Evolutionary conservation across 352 stramenopile genomes (phyloP).

Genomic region (Pythium grandisporangium): DNA sequence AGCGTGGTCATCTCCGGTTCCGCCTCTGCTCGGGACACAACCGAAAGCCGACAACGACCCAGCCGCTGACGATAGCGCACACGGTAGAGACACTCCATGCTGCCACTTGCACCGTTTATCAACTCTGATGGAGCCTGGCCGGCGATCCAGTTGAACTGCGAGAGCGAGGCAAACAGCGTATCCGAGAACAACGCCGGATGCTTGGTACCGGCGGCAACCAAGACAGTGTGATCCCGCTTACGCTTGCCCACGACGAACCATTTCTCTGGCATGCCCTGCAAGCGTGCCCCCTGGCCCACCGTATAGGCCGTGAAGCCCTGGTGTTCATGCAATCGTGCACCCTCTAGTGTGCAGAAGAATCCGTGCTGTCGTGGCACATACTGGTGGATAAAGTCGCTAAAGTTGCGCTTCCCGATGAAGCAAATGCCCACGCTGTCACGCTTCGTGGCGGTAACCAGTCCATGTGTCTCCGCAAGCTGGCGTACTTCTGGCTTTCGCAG

Average conservation of each 20-base stretch:
- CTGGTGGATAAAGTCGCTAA: conserved; percentile 89
- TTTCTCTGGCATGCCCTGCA: conserved; percentile 83
- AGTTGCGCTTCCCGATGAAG: conserved; percentile 96
- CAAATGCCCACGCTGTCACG: conserved; percentile 97
- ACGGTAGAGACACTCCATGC: conserved; percentile 72
- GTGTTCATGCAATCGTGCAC: conserved; percentile 53
- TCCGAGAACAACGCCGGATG: conserved; percentile 89
- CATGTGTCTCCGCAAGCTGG: conserved; percentile 69
- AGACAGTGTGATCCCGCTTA: conserved; percentile 62
- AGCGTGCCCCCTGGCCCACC: conserved; percentile 88
- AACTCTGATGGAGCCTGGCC: conserved; percentile 27
- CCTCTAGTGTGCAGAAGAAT: conserved; percentile 74
- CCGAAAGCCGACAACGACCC: conserved; percentile 47
- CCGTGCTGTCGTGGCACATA: conserved; percentile 78
- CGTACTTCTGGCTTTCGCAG: conserved; percentile 91
- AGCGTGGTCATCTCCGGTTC: conserved; percentile 23
- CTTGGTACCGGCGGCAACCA: conserved; percentile 85
- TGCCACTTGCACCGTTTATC: no score
- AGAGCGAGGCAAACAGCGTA: conserved; percentile 60
- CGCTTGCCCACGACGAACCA: conserved; percentile 87
- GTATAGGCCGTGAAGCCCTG: conserved; percentile 87
- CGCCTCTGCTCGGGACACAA: conserved; percentile 33
- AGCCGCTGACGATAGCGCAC: conserved; percentile 76
- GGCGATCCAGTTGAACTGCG: conserved; percentile 89
- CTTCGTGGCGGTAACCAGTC: conserved; percentile 88